phyloP scores from a whole-genome alignment of 2,329 filamentous ascomycete species.

The Fusarium algeriense region DNA sequence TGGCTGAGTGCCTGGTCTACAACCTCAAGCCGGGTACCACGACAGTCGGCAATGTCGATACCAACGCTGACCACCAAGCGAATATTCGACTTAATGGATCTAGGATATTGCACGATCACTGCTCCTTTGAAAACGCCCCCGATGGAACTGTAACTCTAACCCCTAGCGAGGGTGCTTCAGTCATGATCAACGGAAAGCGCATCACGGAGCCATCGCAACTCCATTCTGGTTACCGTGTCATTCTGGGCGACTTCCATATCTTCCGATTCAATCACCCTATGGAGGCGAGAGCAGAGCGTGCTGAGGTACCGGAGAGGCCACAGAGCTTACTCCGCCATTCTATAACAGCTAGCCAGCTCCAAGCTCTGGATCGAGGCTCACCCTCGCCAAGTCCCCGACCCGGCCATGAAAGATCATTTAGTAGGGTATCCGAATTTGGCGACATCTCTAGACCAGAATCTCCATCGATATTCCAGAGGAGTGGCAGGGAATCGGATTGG shows the following conservation, averaged over 20 bases:
- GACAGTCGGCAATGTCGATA: conserved; percentile 93
- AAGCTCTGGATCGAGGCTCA: conserved; percentile 66
- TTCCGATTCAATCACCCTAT: conserved; percentile 98
- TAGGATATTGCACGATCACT: conserved; percentile 92
- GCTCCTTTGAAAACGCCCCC: conserved; percentile 86
- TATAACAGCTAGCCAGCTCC: conserved; percentile 71
- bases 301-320: conserved; percentile 69
- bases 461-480: conserved; percentile 74
- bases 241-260: conserved; percentile 97
- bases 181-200: conserved; percentile 97
- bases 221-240: conserved; percentile 93
- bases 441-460: conserved; percentile 80
- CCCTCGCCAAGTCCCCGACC: conserved; percentile 74
- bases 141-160: conserved; percentile 94
- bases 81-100: conserved; percentile 96
- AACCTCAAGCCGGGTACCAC: conserved; percentile 97
- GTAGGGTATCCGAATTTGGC: conserved; percentile 83
- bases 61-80: conserved; percentile 77
- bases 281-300: conserved; percentile 92
- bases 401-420: conserved; percentile 83
- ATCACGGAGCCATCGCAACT: conserved; percentile 88
- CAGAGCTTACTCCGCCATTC: conserved; percentile 90
- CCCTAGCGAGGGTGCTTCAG: conserved; percentile 89
- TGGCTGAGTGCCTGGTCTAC: conserved; percentile 97
- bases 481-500: conserved; percentile 90